A percentile compares a stretch with the other conserved stretches of the same genome.
phyloP scores from a whole-genome alignment of 116 monocot species.

The Thalassia testudinum region DNA sequence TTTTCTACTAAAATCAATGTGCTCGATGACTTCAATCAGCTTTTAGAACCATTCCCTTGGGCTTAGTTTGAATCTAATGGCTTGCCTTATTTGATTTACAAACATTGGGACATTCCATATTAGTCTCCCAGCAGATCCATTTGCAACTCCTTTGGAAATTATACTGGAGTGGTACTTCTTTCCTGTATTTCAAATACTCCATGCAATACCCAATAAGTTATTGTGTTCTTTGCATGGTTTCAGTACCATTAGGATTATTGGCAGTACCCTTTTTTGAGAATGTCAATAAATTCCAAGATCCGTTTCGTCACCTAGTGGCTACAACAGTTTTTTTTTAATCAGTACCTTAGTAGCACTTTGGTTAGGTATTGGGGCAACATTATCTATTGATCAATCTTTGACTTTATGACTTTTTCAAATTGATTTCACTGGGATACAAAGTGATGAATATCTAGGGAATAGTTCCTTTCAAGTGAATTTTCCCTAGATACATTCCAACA shows the following conservation, averaged over 20 bases:
- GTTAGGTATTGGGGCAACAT: slow-evolving; percentile 3
- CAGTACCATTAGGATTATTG: slow-evolving; percentile 10
- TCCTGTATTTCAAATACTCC: neutral
- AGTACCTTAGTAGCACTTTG: neutral
- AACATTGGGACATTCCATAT: no score
- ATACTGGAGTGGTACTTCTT: slow-evolving; percentile 5
- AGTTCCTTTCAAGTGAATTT: no score
- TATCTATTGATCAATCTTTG: slow-evolving; percentile 4
- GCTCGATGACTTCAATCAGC: no score
- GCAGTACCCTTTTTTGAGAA: slow-evolving; percentile 10
- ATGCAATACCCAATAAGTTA: neutral
- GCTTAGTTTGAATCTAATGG: no score
- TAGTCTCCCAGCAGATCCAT: slow-evolving; percentile 3
- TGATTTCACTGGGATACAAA: slow-evolving; percentile 1
- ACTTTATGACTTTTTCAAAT: slow-evolving; percentile 3
- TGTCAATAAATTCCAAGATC: slow-evolving; percentile 11
- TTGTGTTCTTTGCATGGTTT: slow-evolving; percentile 4
- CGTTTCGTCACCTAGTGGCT: neutral
- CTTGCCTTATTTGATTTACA: no score
- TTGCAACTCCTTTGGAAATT: slow-evolving; percentile 12
- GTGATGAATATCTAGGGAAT: slow-evolving; percentile 1
- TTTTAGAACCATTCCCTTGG: no score
- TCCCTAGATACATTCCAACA: no score
- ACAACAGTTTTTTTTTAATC: no score
- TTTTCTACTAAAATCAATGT: no score